A percentile compares a stretch with the other conserved stretches of the same genome.
Conservation (phyloP, 2,329 filamentous ascomycete species). For the Paracamarosporium sp. region DNA sequence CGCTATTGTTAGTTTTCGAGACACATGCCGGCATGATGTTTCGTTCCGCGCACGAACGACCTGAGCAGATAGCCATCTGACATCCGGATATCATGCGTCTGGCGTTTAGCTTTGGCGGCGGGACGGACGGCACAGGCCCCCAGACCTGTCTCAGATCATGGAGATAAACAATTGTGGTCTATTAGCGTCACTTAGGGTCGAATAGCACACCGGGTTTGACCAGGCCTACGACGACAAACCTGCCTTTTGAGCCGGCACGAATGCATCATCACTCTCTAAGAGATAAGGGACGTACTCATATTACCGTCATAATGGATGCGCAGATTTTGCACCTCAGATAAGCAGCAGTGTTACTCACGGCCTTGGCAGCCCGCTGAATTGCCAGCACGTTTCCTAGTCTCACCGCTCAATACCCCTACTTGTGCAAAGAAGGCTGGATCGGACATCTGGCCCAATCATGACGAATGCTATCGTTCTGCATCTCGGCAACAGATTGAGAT, state of each 20-base stretch:
- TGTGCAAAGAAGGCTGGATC: conserved; percentile 2
- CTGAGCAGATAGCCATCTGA: not conserved
- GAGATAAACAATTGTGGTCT: not conserved
- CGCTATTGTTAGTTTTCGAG: not conserved
- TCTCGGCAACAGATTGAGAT: not conserved
- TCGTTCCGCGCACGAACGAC: not conserved
- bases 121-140: not conserved
- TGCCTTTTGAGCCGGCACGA: not conserved
- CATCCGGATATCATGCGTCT: no score
- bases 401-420: conserved; percentile 18
- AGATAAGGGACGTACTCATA: not conserved
- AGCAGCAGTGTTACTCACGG: conserved; percentile 1
- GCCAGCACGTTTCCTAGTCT: conserved; percentile 19
- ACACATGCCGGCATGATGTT: not conserved
- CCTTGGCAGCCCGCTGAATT: conserved; percentile 21
- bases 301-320: no score
- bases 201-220: not conserved
- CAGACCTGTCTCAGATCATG: not conserved
- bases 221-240: not conserved
- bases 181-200: not conserved
- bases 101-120: not conserved
- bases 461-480: not conserved
- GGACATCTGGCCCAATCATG: conserved; percentile 6
- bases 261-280: not conserved
- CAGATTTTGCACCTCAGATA: not conserved